These are phyloP conservation scores for Yamadazyma philogaea DNA, from an alignment of 805 yeast species.

Conservation along the genomic window DNA sequence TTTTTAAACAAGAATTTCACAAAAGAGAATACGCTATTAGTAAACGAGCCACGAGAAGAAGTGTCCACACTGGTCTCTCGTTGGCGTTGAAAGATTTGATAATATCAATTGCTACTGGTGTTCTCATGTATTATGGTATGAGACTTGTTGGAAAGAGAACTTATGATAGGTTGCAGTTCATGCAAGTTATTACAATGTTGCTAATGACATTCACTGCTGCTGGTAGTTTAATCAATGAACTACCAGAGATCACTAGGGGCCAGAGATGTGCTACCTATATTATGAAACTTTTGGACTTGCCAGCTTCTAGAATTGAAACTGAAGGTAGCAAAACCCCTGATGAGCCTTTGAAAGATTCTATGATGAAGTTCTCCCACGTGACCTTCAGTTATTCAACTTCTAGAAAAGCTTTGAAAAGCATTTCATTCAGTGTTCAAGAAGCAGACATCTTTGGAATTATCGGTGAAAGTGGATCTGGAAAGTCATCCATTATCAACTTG, in stretches of 20 bases:
- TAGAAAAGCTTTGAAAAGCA: slow-evolving; percentile 31
- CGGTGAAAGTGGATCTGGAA: slow-evolving; percentile 92
- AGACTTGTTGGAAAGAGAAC: slow-evolving; percentile 56
- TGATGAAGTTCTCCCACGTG: slow-evolving; percentile 44
- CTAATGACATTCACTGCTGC: slow-evolving; percentile 71
- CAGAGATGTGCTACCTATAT: slow-evolving; percentile 63
- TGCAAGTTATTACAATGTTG: slow-evolving; percentile 69
- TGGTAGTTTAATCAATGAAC: slow-evolving; percentile 52
- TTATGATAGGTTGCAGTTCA: slow-evolving; percentile 54
- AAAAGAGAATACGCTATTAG: slow-evolving; percentile 27
- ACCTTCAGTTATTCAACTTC: slow-evolving; percentile 47
- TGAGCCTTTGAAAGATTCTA: neutral
- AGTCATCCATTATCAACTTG: slow-evolving; percentile 68
- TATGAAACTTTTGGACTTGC: slow-evolving; percentile 36
- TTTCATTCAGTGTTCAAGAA: slow-evolving; percentile 41
- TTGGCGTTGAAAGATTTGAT: slow-evolving; percentile 55
- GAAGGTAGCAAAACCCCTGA: slow-evolving; percentile 33
- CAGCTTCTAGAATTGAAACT: slow-evolving; percentile 34
- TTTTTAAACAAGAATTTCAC: slow-evolving; percentile 43
- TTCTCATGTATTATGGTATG: slow-evolving; percentile 79
- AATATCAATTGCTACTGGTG: slow-evolving; percentile 60
- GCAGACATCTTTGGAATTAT: slow-evolving; percentile 62
- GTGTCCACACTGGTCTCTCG: slow-evolving; percentile 65
- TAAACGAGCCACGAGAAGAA: slow-evolving; percentile 47
- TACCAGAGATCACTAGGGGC: slow-evolving; percentile 83